Evolutionary conservation across 805 yeast genomes (phyloP), one percentile per base, ranked within the genome.

Genomic region (Metschnikowia peoriensis): DNA sequence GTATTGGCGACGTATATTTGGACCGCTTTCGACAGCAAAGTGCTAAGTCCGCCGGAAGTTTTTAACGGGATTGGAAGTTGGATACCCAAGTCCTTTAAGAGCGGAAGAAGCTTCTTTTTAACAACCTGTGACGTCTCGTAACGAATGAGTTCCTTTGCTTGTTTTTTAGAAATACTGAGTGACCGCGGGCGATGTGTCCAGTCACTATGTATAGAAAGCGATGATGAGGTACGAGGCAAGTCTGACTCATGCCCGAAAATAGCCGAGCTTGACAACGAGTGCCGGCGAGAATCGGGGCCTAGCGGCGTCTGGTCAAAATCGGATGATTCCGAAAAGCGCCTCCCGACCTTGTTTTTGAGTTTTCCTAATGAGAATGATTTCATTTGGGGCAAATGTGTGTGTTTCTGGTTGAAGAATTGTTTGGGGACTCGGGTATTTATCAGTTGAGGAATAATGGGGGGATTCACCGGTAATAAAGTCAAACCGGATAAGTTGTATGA

Each of bases 11-110:
- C 70, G 49, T 68, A 70, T 2, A 72, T 50, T 46, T 62, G 65
- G 38, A 69, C 50, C 15, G 66, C 53, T 51, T 72, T 71, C 17
- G 73, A 61, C 1, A 61, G 47, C 8, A 63, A 60, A 1, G 70
- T 65, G 16, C 57, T 57, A 27, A 61, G 59, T 22, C 67, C 63
- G 38, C 59, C 62, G 27, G 65, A 56, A 1, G 72, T 63, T 44
- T 66, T 67, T 44, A 74, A 59, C 11, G 76, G 68, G 3, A 73
- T 64, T 7, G 79, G 78, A 38, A 59, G 62, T 53, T 74, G 78
- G 29, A 74, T 61, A 1, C 78, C 79, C 55, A 73, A 60, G 29
- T 73, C 77, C 34, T 57, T 62, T 34, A 75, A 61, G 22, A 59
- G 55, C 16, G 58, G 55, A 17, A 55, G 46, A 38, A 73, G 60